A percentile compares a stretch with the other conserved stretches of the same genome.
These are phyloP conservation scores for Picea engelmannii DNA, from an alignment of 83 land plant species.

Conservation along the genomic window DNA sequence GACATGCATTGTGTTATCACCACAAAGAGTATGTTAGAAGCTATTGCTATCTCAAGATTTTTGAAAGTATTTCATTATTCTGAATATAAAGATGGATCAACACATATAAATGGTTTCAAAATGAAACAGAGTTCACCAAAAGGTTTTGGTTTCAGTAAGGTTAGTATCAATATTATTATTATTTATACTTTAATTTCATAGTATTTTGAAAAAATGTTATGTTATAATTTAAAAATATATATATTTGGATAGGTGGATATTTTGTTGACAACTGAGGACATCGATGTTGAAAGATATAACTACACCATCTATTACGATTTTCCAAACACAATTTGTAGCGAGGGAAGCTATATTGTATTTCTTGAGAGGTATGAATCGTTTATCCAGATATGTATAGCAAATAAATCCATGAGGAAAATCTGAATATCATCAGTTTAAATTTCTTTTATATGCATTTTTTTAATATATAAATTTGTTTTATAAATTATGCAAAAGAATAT, in stretches of 20 bases:
- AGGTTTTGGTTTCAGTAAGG: conserved; percentile 59
- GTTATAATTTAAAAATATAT: neutral
- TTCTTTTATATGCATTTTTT: too few species aligned
- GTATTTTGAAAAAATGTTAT: neutral
- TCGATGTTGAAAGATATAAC: conserved; percentile 75
- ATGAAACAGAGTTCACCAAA: conserved; percentile 45
- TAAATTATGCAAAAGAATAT: too few species aligned
- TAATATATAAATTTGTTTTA: too few species aligned
- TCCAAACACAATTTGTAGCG: conserved; percentile 75
- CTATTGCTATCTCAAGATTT: conserved; percentile 64
- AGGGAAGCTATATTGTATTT: conserved; percentile 65
- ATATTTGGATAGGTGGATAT: conserved; percentile 68
- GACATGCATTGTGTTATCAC: conserved; percentile 67
- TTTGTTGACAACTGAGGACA: conserved; percentile 80
- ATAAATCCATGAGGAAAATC: too few species aligned
- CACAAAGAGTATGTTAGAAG: conserved; percentile 73
- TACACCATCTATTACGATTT: conserved; percentile 83
- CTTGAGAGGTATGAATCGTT: conserved; percentile 72
- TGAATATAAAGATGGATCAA: conserved; percentile 49
- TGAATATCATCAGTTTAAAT: too few species aligned
- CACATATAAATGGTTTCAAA: conserved; percentile 40
- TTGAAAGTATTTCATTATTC: conserved; percentile 36
- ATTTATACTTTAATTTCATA: neutral
- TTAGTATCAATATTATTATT: conserved; percentile 13
- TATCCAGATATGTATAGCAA: too few species aligned